phyloP scores from a whole-genome alignment of 2,329 filamentous ascomycete species.

The Paracamarosporium sp. region DNA sequence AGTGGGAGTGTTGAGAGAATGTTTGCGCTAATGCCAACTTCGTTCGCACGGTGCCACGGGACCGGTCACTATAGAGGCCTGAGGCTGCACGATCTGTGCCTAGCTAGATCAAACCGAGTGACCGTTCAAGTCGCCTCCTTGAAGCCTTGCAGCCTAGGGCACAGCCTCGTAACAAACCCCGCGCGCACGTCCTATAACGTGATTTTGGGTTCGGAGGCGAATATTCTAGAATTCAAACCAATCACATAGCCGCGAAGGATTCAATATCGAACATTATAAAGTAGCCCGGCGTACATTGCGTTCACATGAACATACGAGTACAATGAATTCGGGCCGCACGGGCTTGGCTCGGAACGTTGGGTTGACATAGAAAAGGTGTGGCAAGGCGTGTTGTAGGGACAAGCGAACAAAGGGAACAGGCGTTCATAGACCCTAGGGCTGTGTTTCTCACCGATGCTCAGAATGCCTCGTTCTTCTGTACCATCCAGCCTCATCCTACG shows the following conservation, averaged over 20 bases:
- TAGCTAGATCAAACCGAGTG: background rate
- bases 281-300: background rate
- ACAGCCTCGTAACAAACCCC: slow-evolving; percentile 15
- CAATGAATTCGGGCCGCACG: background rate
- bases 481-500: too few relatives aligned
- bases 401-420: background rate
- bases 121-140: background rate
- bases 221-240: background rate
- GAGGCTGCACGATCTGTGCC: background rate
- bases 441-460: background rate
- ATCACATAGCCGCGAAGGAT: background rate
- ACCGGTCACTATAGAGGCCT: background rate
- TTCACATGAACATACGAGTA: background rate
- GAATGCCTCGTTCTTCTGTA: too few relatives aligned
- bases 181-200: background rate
- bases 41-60: background rate
- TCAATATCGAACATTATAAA: background rate
- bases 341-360: slow-evolving; percentile 8
- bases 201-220: background rate
- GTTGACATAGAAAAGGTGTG: background rate
- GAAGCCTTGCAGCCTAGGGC: slow-evolving; percentile 6
- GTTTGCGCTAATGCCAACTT: background rate
- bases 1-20: too few relatives aligned
- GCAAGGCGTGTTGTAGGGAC: background rate
- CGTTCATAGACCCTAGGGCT: background rate